Evolutionary conservation across 148 eudicot genomes (phyloP).

Genomic region (Silene latifolia): DNA sequence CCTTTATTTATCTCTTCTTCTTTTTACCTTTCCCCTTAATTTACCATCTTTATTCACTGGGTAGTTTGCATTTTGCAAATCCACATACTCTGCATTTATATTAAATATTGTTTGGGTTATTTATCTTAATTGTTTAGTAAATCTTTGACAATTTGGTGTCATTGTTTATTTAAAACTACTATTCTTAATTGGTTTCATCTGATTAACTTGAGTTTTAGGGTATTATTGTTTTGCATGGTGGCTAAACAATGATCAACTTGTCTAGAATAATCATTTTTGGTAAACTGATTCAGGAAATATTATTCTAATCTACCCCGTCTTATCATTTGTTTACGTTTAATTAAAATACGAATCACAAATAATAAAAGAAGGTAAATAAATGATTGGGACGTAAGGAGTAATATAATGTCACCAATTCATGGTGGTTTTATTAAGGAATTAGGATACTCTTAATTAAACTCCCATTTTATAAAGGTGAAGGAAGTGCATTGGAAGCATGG

Average conservation of each 20-base stretch:
- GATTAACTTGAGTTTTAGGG: background rate
- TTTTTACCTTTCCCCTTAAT: background rate
- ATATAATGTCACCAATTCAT: too few relatives aligned
- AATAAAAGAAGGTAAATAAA: too few relatives aligned
- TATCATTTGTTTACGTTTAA: too few relatives aligned
- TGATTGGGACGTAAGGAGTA: too few relatives aligned
- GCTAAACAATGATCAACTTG: background rate
- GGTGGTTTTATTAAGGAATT: too few relatives aligned
- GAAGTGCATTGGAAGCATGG: too few relatives aligned
- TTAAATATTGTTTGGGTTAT: background rate
- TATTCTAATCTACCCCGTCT: too few relatives aligned
- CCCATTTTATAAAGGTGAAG: too few relatives aligned
- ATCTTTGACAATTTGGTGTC: background rate
- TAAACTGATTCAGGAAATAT: too few relatives aligned
- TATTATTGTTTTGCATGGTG: slow-evolving; percentile 16
- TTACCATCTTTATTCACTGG: background rate
- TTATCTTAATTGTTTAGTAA: background rate
- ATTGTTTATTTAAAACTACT: background rate
- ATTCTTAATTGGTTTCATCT: background rate
- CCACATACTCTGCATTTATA: background rate
- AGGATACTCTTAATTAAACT: too few relatives aligned
- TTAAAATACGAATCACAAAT: too few relatives aligned
- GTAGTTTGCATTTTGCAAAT: background rate
- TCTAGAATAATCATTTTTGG: too few relatives aligned
- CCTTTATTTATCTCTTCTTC: background rate